Evolutionary conservation across 148 eudicot species (phyloP), one percentile per base, ranked within the genome.

Genomic region (Suaeda aralocaspica): DNA sequence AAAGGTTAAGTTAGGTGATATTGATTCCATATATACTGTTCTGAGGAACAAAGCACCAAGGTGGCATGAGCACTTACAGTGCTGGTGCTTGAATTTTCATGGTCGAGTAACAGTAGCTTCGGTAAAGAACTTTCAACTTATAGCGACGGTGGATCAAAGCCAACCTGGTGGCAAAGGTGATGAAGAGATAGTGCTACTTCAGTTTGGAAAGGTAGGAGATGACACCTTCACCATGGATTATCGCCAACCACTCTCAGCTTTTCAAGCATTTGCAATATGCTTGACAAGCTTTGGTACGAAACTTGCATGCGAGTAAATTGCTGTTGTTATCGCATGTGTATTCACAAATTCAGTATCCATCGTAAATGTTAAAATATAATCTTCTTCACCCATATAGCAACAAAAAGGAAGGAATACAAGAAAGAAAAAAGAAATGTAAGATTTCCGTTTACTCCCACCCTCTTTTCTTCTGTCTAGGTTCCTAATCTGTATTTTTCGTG

Each of bases 71-170:
- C 89, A 89, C 82, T 71, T 91, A 76, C 96, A 94, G 50, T 91
- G 99, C 71, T 94, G 99, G 99, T 94, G 99, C 84, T 76, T 94
- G 84, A 94, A 94, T 71, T 94, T 94, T 56, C 99, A 91, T 39
- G 99, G 99, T 16, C 81, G 99, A 64, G 99, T 94, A 21, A 94
- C 99, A 0, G 89, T 91, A 12, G 99, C 99, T 22, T 94, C 99
- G 0, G 99, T 94, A 21, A 94, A 94, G 78, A 94, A 94, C 79
- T 94, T 94, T 68, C 99, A 94, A 68, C 83, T 94, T 25, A 88
- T 81, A 29, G 99, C 96, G 2, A 89, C 91, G 10, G 72, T 83
- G 64, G 97, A 94, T 65, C 92, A 85, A 81, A 93, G 96, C 71
- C 90, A 85, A 65, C 98, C 96, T 0, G 91, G 82, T 51, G 96